A percentile compares a stretch with the other conserved stretches of the same genome.
Conservation (phyloP, 108 stramenopile genomes). For the Epipyxis sp. region DNA sequence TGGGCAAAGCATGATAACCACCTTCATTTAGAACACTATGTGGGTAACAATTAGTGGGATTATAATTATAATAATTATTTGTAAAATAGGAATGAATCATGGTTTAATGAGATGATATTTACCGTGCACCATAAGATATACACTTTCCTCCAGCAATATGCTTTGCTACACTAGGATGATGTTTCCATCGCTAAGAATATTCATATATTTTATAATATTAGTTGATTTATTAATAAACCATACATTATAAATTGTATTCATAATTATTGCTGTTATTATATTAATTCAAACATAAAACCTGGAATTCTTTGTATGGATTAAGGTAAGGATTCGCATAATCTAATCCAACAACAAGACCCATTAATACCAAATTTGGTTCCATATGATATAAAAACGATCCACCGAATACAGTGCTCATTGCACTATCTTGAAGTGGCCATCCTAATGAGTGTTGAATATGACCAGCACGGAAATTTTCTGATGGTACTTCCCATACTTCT, state of each 20-base stretch:
- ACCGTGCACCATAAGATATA: slow-evolving; percentile 94
- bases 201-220: slow-evolving; percentile 67
- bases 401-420: slow-evolving; percentile 74
- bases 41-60: too few relatives aligned
- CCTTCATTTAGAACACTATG: slow-evolving; percentile 95
- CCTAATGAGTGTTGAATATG: slow-evolving; percentile 97
- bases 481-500: slow-evolving; percentile 97
- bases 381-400: slow-evolving; percentile 92
- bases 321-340: slow-evolving; percentile 98
- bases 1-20: slow-evolving; percentile 89
- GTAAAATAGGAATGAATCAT: too few relatives aligned
- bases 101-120: too few relatives aligned
- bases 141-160: slow-evolving; percentile 90
- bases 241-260: neutral
- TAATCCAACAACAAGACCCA: slow-evolving; percentile 91
- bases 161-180: slow-evolving; percentile 77
- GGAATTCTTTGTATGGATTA: slow-evolving; percentile 61
- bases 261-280: neutral
- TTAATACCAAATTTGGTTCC: slow-evolving; percentile 85
- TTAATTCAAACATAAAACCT: too few relatives aligned
- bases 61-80: too few relatives aligned
- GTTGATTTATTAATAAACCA: neutral
- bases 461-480: slow-evolving; percentile 79
- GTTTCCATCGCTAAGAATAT: slow-evolving; percentile 98
- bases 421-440: slow-evolving; percentile 78